Evolutionary conservation across 192 early-diverging fungal genomes (phyloP).

Genomic region (Phlyctochytrium planicorne): DNA sequence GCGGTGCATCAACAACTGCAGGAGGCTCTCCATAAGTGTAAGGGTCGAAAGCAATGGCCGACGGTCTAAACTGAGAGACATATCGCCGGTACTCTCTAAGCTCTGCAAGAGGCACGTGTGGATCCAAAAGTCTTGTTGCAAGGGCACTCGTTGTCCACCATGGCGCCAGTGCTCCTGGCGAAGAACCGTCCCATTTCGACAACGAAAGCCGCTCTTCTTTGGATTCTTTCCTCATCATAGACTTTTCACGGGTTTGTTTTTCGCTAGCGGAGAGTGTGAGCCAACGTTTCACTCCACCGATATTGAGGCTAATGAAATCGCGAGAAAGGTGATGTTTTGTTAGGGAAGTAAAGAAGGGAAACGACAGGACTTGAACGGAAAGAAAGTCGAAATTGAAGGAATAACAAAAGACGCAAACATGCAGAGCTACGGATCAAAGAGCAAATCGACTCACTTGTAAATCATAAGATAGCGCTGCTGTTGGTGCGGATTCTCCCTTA

Average conservation of each 20-base stretch:
- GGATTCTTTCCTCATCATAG: conserved; percentile 6
- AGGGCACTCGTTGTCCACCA: conserved; percentile 54
- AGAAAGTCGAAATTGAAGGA: no score
- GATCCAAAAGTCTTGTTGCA: conserved; percentile 45
- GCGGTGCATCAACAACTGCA: background rate
- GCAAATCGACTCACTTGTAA: conserved; percentile 30
- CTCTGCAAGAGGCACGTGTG: conserved; percentile 46
- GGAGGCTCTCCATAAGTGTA: background rate
- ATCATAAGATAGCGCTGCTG: conserved; percentile 35
- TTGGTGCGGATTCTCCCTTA: conserved; percentile 36
- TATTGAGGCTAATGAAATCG: conserved; percentile 47
- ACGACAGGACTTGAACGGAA: no score
- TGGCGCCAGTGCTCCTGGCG: conserved; percentile 14
- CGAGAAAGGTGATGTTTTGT: no score
- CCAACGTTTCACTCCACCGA: conserved; percentile 52
- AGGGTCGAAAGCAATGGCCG: conserved; percentile 5
- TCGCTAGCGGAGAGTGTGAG: conserved; percentile 33
- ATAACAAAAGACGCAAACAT: no score
- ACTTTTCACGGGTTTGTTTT: conserved; percentile 1
- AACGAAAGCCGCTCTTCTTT: background rate
- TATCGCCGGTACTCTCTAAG: conserved; percentile 55
- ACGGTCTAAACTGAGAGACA: conserved; percentile 43
- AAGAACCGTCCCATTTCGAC: background rate
- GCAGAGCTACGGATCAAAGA: conserved; percentile 4
- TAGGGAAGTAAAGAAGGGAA: no score